Evolutionary conservation across 2,329 filamentous ascomycete species (phyloP), one percentile per base, ranked within the genome.

Genomic region (Gnomoniopsis sp.): DNA sequence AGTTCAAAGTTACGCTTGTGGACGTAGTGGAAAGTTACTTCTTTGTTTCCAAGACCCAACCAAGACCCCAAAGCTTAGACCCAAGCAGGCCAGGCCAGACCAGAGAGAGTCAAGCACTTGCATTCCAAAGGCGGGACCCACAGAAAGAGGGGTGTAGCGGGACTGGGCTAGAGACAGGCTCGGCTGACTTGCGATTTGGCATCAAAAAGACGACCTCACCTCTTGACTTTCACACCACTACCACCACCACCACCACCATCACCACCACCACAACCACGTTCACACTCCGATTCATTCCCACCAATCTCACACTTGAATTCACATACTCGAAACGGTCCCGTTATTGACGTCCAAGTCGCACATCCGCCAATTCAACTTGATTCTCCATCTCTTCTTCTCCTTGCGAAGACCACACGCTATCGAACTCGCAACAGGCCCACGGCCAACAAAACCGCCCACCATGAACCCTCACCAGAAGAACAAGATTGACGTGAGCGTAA

Each of bases 401-500:
- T 36, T 15, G 43, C 50, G 21, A 49, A 59, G 38, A 56, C 49
- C 36, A 51, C 34, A 48, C 50, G 14, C 44, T 49, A 21, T 19
- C 17, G 10, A 21, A 34, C 38, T 41, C 17, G 34, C 23, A 30
- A 17, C 44, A 23, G 33, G 36, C n/a, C 17, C 23, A 11, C 49
- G 10, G 17, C 54, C 46, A 36, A 41, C 22, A 23, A 34, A 14
- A 26, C 48, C 50, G 30, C 64, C 62, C 75, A 81, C 68, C 65
- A 96, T 98, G 91, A 97, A 97, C 75, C 93, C 93, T 68, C 91
- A 93, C 75, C 91, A 97, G 83, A 93, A 96, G 84, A 97, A 97
- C 84, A 98, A 99, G 83, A 84, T 98, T 70, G 95, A 99, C 77
- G 84, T 97, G 77, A 93, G 85, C 81, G 95, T 97, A 79, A 80